Evolutionary conservation across 2,329 filamentous ascomycete genomes (phyloP).

Genomic region (Penicillium vulpinum): DNA sequence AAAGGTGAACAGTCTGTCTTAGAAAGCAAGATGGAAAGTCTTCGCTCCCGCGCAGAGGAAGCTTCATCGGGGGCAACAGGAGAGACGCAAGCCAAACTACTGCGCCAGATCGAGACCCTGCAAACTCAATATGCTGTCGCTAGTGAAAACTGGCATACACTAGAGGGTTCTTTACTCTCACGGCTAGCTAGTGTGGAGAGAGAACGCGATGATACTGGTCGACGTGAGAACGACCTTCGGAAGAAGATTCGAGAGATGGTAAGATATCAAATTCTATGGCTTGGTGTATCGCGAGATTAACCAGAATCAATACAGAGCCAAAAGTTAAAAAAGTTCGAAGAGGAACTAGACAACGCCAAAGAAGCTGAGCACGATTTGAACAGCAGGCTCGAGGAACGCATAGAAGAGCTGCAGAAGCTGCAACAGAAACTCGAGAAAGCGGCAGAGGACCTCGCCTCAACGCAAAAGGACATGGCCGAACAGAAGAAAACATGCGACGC

Average conservation of each 20-base stretch:
- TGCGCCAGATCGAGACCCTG: conserved; percentile 91
- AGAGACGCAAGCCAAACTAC: conserved; percentile 82
- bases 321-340: conserved; percentile 69
- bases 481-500: conserved; percentile 61
- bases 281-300: background rate
- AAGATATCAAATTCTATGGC: conserved; percentile 39
- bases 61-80: conserved; percentile 78
- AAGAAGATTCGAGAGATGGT: conserved; percentile 86
- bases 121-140: conserved; percentile 94
- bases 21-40: conserved; percentile 85
- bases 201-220: conserved; percentile 82
- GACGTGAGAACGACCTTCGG: conserved; percentile 81
- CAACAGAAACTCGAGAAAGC: conserved; percentile 47
- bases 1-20: conserved; percentile 73
- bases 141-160: conserved; percentile 96
- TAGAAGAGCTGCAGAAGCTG: conserved; percentile 57
- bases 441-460: conserved; percentile 63
- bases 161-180: conserved; percentile 80
- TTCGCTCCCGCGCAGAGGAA: conserved; percentile 84
- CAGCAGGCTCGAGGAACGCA: conserved; percentile 63
- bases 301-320: conserved; percentile 54
- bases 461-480: conserved; percentile 56
- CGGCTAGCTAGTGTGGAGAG: conserved; percentile 78
- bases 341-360: conserved; percentile 72
- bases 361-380: conserved; percentile 44